Base-by-base conservation (phyloP, 306 rosid genomes). In the Phaseolus lunatus region DNA sequence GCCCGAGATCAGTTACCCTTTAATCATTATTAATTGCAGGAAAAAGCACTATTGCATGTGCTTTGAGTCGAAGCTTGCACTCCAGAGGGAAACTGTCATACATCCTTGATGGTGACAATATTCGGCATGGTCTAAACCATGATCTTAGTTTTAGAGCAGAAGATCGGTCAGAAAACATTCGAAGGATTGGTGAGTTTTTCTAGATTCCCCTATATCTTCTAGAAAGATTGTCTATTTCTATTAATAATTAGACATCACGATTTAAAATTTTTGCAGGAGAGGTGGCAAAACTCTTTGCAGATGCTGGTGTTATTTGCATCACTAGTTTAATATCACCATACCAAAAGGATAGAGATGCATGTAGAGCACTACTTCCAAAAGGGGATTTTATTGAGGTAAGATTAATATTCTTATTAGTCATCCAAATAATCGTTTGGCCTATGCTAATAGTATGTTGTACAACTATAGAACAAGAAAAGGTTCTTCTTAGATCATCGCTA, bases 211-310 rank as follows among this genome's bases (percentile, higher is more conserved):
- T 53, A 22, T 35, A 59, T 56, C 66, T 37, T 45, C 35, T 15
- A 2, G n/a, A 5, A 76, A 39, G 44, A 39, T 56, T 65, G 7
- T 78, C 59, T 43, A 14, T 29, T 24, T 68, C 27, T 45, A 52
- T 20, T 54, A 71, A 22, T 37, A 20, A 39, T 62, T 57, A 79
- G 58, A n/a, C 78, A 15, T 61, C 74, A 16, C 29, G 26, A 56
- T 72, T 82, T 67, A 72, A 73, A 78, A 76, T 43, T 7, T 70
- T 83, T 67, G n/a, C 73, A 95, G 99, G 97, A 33, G 97, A 95
- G 88, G 99, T 95, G 37, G 97, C 99, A 77, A 95, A 90, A 88
- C 93, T 95, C 47, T 89, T 95, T 84, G 97, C 99, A 47, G 99
- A 95, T 92, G 94, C 99, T 67, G 97, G 99, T 71, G 56, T 89